These are phyloP conservation scores for Claviceps maximensis DNA, from an alignment of 2,329 filamentous ascomycete genomes.

Conservation along the genomic window DNA sequence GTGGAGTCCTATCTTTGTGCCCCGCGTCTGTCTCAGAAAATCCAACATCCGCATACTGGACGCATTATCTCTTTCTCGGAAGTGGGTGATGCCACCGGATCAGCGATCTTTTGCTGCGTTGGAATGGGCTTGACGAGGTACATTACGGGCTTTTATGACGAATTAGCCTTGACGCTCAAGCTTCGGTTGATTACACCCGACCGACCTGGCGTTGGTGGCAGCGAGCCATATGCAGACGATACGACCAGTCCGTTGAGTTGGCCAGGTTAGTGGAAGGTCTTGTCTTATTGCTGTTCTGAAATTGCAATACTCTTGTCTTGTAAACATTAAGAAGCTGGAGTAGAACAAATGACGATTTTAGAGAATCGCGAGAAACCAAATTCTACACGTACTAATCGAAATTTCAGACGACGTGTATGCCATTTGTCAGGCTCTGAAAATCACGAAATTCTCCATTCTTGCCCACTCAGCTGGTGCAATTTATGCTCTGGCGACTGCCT, in stretches of 20 bases:
- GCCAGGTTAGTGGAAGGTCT: constrained; percentile 53
- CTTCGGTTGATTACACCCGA: constrained; percentile 87
- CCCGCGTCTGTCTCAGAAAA: constrained; percentile 74
- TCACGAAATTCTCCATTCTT: constrained; percentile 90
- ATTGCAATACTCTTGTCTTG: background rate
- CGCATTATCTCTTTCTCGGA: constrained; percentile 91
- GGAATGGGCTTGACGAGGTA: constrained; percentile 96
- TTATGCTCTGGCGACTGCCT: constrained; percentile 85
- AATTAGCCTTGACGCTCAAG: constrained; percentile 77
- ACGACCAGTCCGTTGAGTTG: constrained; percentile 81
- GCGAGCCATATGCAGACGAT: constrained; percentile 69
- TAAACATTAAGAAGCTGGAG: background rate
- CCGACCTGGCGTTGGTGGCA: constrained; percentile 85
- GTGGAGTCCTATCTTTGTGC: constrained; percentile 77
- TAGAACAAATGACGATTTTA: no score
- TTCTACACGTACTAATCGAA: constrained; percentile 14
- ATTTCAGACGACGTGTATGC: constrained; percentile 65
- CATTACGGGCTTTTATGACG: constrained; percentile 94
- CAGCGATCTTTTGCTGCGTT: constrained; percentile 89
- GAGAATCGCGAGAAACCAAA: background rate
- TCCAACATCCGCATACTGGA: constrained; percentile 73
- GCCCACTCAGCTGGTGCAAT: constrained; percentile 97
- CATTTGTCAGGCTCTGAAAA: constrained; percentile 82
- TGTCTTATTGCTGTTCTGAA: background rate
- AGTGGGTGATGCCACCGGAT: constrained; percentile 83